Evolutionary conservation across 495 filamentous ascomycete species (phyloP).

Genomic region (Penicillium atrosanguineum): DNA sequence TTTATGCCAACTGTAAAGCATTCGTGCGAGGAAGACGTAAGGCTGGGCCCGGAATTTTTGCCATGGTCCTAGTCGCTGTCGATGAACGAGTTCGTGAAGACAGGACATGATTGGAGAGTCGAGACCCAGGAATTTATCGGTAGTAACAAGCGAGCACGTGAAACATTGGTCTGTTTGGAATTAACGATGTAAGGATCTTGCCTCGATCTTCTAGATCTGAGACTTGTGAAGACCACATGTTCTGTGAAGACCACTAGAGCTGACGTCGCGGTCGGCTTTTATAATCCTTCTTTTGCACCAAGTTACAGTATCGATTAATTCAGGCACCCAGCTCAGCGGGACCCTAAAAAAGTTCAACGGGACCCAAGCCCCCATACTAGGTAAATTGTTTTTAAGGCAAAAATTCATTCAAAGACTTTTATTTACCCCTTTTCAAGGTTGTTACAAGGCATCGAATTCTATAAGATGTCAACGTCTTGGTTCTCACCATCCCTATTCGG

Average conservation of each 20-base stretch:
- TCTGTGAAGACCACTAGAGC: background rate
- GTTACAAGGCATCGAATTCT: too few relatives aligned
- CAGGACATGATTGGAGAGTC: constrained; percentile 10
- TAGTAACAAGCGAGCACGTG: background rate
- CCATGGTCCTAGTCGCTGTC: constrained; percentile 18
- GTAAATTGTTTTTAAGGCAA: too few relatives aligned
- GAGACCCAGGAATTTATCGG: background rate
- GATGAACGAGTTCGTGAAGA: constrained; percentile 12
- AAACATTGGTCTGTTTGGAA: background rate
- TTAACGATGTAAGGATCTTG: background rate
- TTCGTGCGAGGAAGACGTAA: constrained; percentile 17
- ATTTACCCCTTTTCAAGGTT: too few relatives aligned
- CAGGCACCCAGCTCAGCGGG: too few relatives aligned
- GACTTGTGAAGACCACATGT: background rate
- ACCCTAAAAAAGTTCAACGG: too few relatives aligned
- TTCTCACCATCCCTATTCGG: too few relatives aligned
- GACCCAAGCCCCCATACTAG: too few relatives aligned
- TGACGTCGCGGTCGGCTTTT: background rate
- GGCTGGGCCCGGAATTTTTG: constrained; percentile 14
- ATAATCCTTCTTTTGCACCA: too few relatives aligned
- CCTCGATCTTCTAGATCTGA: background rate
- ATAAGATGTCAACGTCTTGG: too few relatives aligned
- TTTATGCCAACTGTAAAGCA: constrained; percentile 16
- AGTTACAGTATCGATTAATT: too few relatives aligned
- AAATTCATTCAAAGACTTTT: too few relatives aligned